These are phyloP conservation scores for Silene uniflora DNA, from an alignment of 148 eudicot genomes.

Conservation along the genomic window DNA sequence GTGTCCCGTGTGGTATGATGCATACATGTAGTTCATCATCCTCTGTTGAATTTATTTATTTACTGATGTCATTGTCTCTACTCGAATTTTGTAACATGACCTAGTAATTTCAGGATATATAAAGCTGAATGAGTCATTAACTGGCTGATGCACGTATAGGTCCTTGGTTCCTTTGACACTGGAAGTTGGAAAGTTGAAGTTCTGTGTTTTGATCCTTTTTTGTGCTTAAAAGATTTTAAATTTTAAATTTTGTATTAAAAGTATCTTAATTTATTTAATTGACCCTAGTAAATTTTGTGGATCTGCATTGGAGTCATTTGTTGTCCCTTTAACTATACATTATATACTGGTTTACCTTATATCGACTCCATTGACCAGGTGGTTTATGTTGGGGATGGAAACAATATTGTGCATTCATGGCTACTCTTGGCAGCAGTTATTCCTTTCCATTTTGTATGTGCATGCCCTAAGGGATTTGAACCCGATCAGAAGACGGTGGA, in stretches of 20 bases:
- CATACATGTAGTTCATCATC: neutral
- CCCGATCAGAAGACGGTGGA: slow-evolving; percentile 77
- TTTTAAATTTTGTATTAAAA: neutral
- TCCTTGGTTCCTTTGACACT: neutral
- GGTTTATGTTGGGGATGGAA: slow-evolving; percentile 98
- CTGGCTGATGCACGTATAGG: neutral
- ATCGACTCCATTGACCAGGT: slow-evolving; percentile 43
- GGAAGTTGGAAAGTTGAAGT: no score
- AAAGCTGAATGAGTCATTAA: neutral
- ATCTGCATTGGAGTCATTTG: neutral
- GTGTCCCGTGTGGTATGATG: neutral
- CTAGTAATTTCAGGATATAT: neutral
- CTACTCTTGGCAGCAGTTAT: slow-evolving; percentile 69
- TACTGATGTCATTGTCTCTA: neutral
- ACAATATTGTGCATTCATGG: slow-evolving; percentile 92
- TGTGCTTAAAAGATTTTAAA: neutral
- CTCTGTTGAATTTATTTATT: neutral
- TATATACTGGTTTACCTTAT: neutral
- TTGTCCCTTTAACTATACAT: slow-evolving; percentile 1
- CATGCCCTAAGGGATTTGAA: slow-evolving; percentile 89
- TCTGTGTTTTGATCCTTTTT: neutral
- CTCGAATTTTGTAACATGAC: neutral
- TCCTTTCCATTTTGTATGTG: slow-evolving; percentile 96
- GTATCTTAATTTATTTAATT: no score
- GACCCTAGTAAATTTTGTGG: no score